A percentile compares a stretch with the other conserved stretches of the same genome.
These are phyloP conservation scores for Eucalyptus sp. DNA, from an alignment of 345 rosid species.

Conservation along the genomic window DNA sequence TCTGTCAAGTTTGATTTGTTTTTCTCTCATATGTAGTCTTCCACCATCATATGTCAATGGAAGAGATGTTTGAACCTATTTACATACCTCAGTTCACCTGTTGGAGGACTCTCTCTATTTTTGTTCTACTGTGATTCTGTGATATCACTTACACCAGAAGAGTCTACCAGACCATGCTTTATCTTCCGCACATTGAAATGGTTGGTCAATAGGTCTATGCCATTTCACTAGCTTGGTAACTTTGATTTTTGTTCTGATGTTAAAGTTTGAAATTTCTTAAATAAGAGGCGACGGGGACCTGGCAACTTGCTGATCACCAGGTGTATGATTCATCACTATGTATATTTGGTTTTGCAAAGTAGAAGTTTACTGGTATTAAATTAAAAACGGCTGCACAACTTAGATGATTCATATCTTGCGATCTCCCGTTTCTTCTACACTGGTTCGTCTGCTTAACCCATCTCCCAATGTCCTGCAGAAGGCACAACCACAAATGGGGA, in stretches of 20 bases:
- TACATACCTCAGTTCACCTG: neutral
- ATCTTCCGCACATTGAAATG: neutral
- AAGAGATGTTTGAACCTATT: neutral
- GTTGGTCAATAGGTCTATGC: neutral
- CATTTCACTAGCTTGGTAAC: neutral
- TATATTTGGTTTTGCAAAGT: neutral
- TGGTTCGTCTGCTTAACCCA: neutral
- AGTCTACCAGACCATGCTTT: neutral
- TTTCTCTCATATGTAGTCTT: neutral
- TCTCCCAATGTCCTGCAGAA: constrained; percentile 33
- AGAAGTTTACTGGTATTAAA: neutral
- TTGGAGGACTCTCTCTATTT: neutral
- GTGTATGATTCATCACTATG: neutral
- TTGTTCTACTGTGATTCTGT: neutral
- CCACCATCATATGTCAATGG: neutral
- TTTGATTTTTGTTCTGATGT: neutral
- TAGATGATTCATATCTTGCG: neutral
- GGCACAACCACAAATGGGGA: constrained; percentile 98
- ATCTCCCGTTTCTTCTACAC: neutral
- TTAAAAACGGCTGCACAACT: neutral
- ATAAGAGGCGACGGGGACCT: neutral
- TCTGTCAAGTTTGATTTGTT: neutral
- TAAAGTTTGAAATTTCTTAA: neutral
- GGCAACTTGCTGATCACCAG: neutral
- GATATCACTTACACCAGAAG: neutral